Conservation (phyloP, 2,329 filamentous ascomycete species). For the Ceratocystis papillata region DNA sequence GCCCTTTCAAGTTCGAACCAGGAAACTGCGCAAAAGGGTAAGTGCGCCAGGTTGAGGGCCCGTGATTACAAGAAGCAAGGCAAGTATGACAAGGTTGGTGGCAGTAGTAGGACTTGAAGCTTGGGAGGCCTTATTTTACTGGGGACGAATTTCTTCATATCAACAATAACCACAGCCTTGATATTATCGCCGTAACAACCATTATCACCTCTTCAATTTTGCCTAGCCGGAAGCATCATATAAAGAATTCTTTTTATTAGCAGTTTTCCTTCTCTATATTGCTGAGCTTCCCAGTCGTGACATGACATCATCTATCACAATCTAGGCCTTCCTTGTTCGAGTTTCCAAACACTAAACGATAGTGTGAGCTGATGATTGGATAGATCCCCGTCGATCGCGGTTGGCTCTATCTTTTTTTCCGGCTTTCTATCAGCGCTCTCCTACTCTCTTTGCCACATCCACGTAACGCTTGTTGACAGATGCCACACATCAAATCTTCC, state of each 20-base stretch:
- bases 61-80: constrained; percentile 2
- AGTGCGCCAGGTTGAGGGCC: constrained; percentile 2
- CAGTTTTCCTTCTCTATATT: background rate
- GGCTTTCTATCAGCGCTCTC: background rate
- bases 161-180: background rate
- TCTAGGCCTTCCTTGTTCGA: background rate
- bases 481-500: constrained; percentile 32
- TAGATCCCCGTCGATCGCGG: background rate
- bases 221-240: background rate
- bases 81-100: constrained; percentile 1
- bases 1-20: background rate
- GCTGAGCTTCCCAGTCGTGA: background rate
- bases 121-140: background rate
- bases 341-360: background rate
- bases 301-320: constrained; percentile 20
- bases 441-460: background rate
- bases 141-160: background rate
- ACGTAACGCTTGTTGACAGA: background rate
- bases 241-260: background rate
- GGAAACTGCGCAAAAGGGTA: background rate
- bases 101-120: background rate
- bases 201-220: background rate
- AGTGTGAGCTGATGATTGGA: background rate
- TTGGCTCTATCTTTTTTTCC: background rate
- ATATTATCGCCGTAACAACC: background rate